These are phyloP conservation scores for Lepidium africanum DNA, from an alignment of 345 rosid species.

Conservation along the genomic window DNA sequence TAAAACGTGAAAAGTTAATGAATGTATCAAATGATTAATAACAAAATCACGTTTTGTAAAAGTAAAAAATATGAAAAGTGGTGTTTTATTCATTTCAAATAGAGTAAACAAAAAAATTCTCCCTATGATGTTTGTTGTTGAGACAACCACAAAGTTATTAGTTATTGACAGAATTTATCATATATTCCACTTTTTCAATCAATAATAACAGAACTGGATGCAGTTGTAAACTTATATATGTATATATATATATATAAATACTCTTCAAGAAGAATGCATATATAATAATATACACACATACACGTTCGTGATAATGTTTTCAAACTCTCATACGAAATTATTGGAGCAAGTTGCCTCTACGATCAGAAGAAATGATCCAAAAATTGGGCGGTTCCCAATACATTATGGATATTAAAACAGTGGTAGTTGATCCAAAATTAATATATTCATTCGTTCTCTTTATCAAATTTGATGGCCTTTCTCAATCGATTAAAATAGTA, in stretches of 20 bases:
- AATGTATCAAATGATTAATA: too few species aligned
- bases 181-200: not conserved
- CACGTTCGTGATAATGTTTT: slow-evolving; percentile 9
- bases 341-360: slow-evolving; percentile 18
- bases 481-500: slow-evolving; percentile 3
- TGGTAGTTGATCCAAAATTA: not conserved
- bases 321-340: not conserved
- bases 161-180: not conserved
- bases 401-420: not conserved
- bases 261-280: not conserved
- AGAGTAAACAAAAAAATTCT: too few species aligned
- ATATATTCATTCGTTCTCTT: not conserved
- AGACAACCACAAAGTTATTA: too few species aligned
- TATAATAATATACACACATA: not conserved
- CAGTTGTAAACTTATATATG: not conserved
- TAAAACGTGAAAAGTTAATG: too few species aligned
- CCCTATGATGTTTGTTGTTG: too few species aligned
- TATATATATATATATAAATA: not conserved
- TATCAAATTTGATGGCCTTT: not conserved
- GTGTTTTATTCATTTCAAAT: too few species aligned
- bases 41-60: too few species aligned
- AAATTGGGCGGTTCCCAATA: slow-evolving; percentile 2
- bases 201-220: not conserved
- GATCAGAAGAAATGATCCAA: not conserved
- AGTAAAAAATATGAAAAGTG: too few species aligned